Percentiles rank a stretch among this genome's conserved stretches.
Conservation (phyloP, 2,329 filamentous ascomycete genomes). For the Aspergillus sp. region DNA sequence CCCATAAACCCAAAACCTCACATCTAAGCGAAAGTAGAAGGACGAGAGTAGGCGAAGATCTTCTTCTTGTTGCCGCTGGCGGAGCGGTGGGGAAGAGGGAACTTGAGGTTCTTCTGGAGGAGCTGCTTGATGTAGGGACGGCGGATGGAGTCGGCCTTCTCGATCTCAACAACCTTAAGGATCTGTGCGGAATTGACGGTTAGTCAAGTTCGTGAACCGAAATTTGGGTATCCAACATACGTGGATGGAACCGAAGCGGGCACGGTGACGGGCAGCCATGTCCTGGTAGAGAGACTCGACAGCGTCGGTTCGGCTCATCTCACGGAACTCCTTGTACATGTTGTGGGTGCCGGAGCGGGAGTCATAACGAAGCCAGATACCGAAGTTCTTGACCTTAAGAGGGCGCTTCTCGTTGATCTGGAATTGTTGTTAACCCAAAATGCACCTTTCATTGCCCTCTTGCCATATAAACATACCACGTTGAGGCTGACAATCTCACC, state of each 20-base stretch:
- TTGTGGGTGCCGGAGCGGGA: slow-evolving; percentile 99
- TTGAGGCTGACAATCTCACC: slow-evolving; percentile 98
- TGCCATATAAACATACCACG: slow-evolving; percentile 64
- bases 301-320: slow-evolving; percentile 93
- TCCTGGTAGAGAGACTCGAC: slow-evolving; percentile 98
- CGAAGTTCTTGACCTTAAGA: slow-evolving; percentile 99
- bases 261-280: slow-evolving; percentile 98
- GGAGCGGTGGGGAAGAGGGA: slow-evolving; percentile 97
- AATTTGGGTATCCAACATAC: slow-evolving; percentile 58
- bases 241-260: slow-evolving; percentile 97
- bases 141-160: slow-evolving; percentile 92
- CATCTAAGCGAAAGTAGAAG: slow-evolving; percentile 95
- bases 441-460: not conserved
- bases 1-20: slow-evolving; percentile 35
- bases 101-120: slow-evolving; percentile 89
- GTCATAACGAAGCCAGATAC: slow-evolving; percentile 99
- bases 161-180: slow-evolving; percentile 95
- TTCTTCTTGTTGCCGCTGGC: slow-evolving; percentile 82
- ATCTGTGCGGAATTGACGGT: slow-evolving; percentile 59
- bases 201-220: not conserved
- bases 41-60: slow-evolving; percentile 89
- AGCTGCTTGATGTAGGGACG: slow-evolving; percentile 99
- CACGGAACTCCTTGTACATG: slow-evolving; percentile 99
- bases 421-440: slow-evolving; percentile 15
- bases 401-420: slow-evolving; percentile 99